phyloP scores from a whole-genome alignment of 495 filamentous ascomycete species.

The Umbilicaria muhlenbergii region DNA sequence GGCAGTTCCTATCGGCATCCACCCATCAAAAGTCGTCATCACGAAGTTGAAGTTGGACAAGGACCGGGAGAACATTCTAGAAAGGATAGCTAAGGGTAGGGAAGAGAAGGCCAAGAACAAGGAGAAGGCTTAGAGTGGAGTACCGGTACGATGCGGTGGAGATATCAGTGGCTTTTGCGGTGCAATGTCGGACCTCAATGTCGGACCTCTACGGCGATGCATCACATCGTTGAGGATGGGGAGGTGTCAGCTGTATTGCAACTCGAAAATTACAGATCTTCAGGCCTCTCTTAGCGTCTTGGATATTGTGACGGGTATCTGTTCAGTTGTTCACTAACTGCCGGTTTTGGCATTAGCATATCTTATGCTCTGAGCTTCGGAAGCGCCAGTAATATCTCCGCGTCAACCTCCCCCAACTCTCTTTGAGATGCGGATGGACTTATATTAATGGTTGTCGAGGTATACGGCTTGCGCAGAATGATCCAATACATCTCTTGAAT shows the following conservation, averaged over 20 bases:
- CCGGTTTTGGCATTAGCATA: no score
- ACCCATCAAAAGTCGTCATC: slow-evolving; percentile 86
- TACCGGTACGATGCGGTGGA: no score
- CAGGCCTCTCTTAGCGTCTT: no score
- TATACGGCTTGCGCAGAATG: slow-evolving; percentile 35
- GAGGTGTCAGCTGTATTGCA: no score
- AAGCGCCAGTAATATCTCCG: slow-evolving; percentile 33
- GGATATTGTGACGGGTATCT: no score
- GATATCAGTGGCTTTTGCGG: no score
- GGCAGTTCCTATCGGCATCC: slow-evolving; percentile 73
- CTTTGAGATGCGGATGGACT: slow-evolving; percentile 7
- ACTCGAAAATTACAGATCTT: no score
- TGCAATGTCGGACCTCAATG: no score
- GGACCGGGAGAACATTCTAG: slow-evolving; percentile 89
- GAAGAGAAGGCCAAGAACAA: slow-evolving; percentile 27
- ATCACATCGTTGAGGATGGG: no score
- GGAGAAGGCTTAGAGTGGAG: not conserved
- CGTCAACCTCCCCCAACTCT: slow-evolving; percentile 22
- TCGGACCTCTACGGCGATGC: no score
- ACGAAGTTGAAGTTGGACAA: slow-evolving; percentile 97
- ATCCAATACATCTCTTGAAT: slow-evolving; percentile 10
- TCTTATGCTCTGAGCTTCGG: not conserved
- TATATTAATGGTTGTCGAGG: slow-evolving; percentile 30
- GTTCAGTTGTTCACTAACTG: no score
- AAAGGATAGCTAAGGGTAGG: slow-evolving; percentile 63